Evolutionary conservation across 2,329 filamentous ascomycete genomes (phyloP).

Genomic region (Aspergillus texensis): DNA sequence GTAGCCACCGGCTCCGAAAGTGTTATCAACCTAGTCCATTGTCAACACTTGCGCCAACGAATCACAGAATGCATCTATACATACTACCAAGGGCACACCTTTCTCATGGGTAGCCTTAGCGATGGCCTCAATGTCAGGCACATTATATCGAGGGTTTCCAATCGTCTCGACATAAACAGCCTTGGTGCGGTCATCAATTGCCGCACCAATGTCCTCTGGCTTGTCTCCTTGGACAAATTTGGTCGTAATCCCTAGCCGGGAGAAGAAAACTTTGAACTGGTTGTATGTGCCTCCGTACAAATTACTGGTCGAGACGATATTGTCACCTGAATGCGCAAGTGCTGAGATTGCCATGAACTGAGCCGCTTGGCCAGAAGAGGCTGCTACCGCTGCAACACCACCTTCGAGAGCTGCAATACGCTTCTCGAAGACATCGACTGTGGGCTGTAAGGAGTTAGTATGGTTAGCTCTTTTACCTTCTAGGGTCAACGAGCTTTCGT

Average conservation of each 20-base stretch:
- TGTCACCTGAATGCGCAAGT: conserved; percentile 85
- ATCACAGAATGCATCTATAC: conserved; percentile 12
- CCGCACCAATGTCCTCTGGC: conserved; percentile 73
- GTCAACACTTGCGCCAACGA: neutral
- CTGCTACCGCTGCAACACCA: conserved; percentile 81
- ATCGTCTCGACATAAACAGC: conserved; percentile 90
- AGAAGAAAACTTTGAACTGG: conserved; percentile 89
- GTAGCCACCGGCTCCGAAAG: conserved; percentile 90
- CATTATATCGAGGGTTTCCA: conserved; percentile 90
- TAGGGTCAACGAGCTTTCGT: neutral
- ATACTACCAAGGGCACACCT: conserved; percentile 66
- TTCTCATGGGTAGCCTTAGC: conserved; percentile 74
- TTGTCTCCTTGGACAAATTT: conserved; percentile 86
- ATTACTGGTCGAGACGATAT: conserved; percentile 88
- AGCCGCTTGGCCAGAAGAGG: conserved; percentile 83
- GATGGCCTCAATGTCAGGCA: conserved; percentile 88
- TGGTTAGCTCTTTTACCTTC: neutral
- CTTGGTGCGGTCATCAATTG: conserved; percentile 92
- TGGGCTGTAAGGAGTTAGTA: conserved; percentile 60
- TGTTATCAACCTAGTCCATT: conserved; percentile 76
- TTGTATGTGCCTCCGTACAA: conserved; percentile 97
- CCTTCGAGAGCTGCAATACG: conserved; percentile 94
- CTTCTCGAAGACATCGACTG: conserved; percentile 95
- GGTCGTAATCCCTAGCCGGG: conserved; percentile 82
- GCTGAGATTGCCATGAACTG: conserved; percentile 88